A percentile compares a stretch with the other conserved stretches of the same genome.
Conservation (phyloP, 805 yeast genomes). For the Jamesozyma rosinii region DNA sequence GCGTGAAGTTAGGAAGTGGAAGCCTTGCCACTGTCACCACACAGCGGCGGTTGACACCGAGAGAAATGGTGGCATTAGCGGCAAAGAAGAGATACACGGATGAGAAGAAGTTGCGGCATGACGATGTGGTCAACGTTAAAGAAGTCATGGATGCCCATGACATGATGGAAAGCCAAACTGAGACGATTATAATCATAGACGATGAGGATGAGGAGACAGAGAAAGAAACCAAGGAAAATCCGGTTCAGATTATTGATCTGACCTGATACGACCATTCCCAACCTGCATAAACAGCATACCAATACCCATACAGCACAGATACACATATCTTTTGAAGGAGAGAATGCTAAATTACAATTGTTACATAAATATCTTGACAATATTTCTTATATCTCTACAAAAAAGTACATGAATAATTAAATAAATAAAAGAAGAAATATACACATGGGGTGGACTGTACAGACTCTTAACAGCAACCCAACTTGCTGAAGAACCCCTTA, state of each 20-base stretch:
- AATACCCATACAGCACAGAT: too few relatives aligned
- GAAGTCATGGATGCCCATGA: constrained; percentile 6
- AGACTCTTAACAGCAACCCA: constrained; percentile 30
- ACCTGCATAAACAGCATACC: too few relatives aligned
- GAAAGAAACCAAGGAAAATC: not conserved
- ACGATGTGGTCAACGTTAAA: constrained; percentile 7
- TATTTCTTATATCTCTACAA: too few relatives aligned
- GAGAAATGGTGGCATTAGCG: constrained; percentile 29
- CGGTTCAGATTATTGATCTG: constrained; percentile 14
- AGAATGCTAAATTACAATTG: too few relatives aligned
- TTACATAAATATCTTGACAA: too few relatives aligned
- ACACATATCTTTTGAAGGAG: too few relatives aligned
- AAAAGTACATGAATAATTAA: too few relatives aligned
- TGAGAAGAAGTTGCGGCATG: constrained; percentile 6
- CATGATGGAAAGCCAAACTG: constrained; percentile 13
- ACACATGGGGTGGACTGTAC: too few relatives aligned
- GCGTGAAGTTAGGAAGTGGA: not conserved
- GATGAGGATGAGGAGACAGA: constrained; percentile 8
- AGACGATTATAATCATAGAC: constrained; percentile 14
- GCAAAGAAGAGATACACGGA: constrained; percentile 25
- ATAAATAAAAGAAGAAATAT: too few relatives aligned
- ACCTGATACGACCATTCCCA: constrained; percentile 7
- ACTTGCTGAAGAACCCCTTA: constrained; percentile 29
- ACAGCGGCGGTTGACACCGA: constrained; percentile 11
- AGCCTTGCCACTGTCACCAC: not conserved